Evolutionary conservation across 108 stramenopile species (phyloP).

Genomic region (Tribonema minus): DNA sequence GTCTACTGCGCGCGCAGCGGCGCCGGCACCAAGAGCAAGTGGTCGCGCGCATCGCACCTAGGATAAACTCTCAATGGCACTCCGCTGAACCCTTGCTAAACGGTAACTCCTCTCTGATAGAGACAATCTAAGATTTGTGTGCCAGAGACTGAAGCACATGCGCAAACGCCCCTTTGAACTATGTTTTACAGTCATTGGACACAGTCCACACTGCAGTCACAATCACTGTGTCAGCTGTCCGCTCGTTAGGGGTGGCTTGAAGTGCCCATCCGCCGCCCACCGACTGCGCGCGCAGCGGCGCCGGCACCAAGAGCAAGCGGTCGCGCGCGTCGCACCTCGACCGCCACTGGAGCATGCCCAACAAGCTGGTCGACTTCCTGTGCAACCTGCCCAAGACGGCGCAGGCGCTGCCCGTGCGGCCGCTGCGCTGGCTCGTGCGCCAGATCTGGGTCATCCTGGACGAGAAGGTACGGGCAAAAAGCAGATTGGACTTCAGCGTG

Average conservation of each 20-base stretch:
- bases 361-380: conserved; percentile 53
- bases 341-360: conserved; percentile 50
- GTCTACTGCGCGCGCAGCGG: not conserved
- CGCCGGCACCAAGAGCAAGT: not conserved
- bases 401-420: conserved; percentile 31
- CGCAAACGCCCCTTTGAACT: too few species aligned
- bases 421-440: conserved; percentile 43
- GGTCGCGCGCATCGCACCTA: not conserved
- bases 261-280: too few species aligned
- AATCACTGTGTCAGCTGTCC: too few species aligned
- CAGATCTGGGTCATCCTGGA: conserved; percentile 48
- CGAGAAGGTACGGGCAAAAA: conserved; percentile 35
- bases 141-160: too few species aligned
- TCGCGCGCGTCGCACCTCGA: conserved; percentile 11
- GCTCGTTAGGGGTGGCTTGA: too few species aligned
- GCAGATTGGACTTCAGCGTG: too few species aligned
- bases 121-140: too few species aligned
- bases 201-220: too few species aligned
- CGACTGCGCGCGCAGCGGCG: not conserved
- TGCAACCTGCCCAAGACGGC: conserved; percentile 53
- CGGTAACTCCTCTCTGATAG: too few species aligned
- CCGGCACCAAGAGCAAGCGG: not conserved
- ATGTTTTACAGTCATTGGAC: too few species aligned
- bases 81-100: too few species aligned
- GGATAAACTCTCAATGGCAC: too few species aligned